Evolutionary conservation across 257 asterid genomes (phyloP), one percentile per base, ranked within the genome.

Genomic region (Pogostemon cablin): DNA sequence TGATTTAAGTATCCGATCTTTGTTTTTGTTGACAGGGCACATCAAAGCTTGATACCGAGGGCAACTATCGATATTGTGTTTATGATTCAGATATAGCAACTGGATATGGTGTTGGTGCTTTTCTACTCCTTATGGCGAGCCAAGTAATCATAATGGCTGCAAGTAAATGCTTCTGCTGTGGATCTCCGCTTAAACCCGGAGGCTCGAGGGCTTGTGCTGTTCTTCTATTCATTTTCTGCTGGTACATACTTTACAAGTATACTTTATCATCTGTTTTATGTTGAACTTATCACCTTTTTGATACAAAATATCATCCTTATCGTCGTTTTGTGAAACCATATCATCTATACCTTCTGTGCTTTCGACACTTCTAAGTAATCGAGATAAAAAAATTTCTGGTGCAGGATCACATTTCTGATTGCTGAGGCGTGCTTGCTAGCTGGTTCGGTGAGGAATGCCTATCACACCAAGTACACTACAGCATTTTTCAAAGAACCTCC

Each of bases 131-230:
- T 54, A n/a, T 90, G 90, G 82, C 69, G 39, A 80, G 98, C 67
- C 99, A 95, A 78, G 64, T 73, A 15, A 60, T 88, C 55, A 72
- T 95, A 75, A 88, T 85, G 95, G 80, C 84, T 40, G 98, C 95
- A 4, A 89, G 95, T 59, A 83, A 77, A 72, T 95, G 98, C 85
- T 85, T 95, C 82, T 95, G 99, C 80, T 89, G 90, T 41, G 99
- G 99, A 42, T 74, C 74, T 72, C 86, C 99, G 12, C 79, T 95
- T 32, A 89, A 77, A 55, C 99, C 97, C 0, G 98, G 97, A 37
- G 95, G 96, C 72, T 89, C 99, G 6, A 83, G 99, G 77, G 95
- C 98, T 76, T 90, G 96, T 52, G 95, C 97, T 3, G 80, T 88
- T 41, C 49, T 95, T 58, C 96, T 95, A 43, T 91, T 89, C 85